Conservation (phyloP, 2,329 filamentous ascomycete genomes). For the Trichoderma sp. region DNA sequence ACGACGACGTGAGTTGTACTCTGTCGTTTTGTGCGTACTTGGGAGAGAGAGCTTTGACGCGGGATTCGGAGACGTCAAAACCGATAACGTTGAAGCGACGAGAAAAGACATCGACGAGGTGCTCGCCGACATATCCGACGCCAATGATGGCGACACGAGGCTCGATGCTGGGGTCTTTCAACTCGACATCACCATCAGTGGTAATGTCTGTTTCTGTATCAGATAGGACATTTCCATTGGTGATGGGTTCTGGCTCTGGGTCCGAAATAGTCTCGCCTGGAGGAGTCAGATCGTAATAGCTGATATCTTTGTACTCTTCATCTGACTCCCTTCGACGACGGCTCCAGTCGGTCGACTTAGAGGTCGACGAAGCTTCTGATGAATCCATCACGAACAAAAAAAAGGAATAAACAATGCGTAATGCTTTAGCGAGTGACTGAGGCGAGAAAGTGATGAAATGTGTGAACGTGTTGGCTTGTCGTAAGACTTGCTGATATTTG, state of each 20-base stretch:
- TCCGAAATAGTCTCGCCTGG: background rate
- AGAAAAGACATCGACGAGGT: slow-evolving; percentile 47
- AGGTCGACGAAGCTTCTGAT: background rate
- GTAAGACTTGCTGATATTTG: background rate
- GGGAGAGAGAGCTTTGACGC: slow-evolving; percentile 36
- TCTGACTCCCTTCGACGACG: background rate
- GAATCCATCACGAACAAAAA: background rate
- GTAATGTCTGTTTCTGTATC: background rate
- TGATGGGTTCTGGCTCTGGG: background rate
- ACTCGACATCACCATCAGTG: background rate
- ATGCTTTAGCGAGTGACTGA: background rate
- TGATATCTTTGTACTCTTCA: background rate
- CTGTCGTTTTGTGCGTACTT: slow-evolving; percentile 30
- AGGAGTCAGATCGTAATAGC: background rate
- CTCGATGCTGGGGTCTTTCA: slow-evolving; percentile 13
- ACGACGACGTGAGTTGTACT: slow-evolving; percentile 39
- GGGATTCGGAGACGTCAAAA: slow-evolving; percentile 46
- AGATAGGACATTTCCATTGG: background rate
- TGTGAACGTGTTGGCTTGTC: background rate
- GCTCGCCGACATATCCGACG: slow-evolving; percentile 52
- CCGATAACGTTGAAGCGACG: slow-evolving; percentile 42
- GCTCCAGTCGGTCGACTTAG: background rate
- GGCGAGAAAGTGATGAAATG: background rate
- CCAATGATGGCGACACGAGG: slow-evolving; percentile 49
- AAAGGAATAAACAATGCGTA: background rate